Evolutionary conservation across 768 basidiomycete genomes (phyloP), one percentile per base, ranked within the genome.

Genomic region (Leccinum subtestaceum): DNA sequence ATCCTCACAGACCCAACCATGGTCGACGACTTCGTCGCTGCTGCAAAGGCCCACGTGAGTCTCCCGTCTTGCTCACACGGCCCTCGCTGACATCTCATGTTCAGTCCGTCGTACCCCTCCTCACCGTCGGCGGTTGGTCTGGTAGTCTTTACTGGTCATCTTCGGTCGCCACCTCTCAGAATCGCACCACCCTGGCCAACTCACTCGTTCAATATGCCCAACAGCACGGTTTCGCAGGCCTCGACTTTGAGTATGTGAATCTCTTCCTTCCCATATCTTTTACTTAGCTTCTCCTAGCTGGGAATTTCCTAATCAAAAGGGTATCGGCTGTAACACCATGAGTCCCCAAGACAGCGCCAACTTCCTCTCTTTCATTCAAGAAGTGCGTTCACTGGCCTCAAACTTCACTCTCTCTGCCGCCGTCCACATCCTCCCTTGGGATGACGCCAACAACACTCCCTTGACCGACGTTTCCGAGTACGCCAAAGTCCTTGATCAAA

Each of bases 271-370:
- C 34, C 2, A 2, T n/a, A 6, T 40, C 7, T 25, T 23, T 23
- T 52, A 13, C 57, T 65, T 19, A 66, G 17, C 23, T 1, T 5
- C 19, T 31, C 2, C n/a, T 52, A 91, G 90, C 68, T 94, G 92
- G 93, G 93, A 95, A 71, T 96, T 92, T 69, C 94, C 93, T 38
- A 83, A 79, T 40, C 74, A 74, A 11, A 76, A 75, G 48, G 93
- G 92, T 15, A 80, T 89, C 19, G 80, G 81, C 7, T 91, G 90
- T 68, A 96, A 96, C 74, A 71, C 70, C 6, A 72, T 85, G 49
- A 82, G 82, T 23, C 61, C 79, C 4, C 66, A 81, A 54, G 95
- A 97, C 72, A 86, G 88, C 0, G 78, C 80, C 61, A 95, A 97
- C 73, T 88, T 89, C 74, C 82, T 95, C 45, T 66, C 78, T 12